Evolutionary conservation across 2,329 filamentous ascomycete genomes (phyloP), one percentile per base, ranked within the genome.

Genomic region (Chaetomiaceae sp.): DNA sequence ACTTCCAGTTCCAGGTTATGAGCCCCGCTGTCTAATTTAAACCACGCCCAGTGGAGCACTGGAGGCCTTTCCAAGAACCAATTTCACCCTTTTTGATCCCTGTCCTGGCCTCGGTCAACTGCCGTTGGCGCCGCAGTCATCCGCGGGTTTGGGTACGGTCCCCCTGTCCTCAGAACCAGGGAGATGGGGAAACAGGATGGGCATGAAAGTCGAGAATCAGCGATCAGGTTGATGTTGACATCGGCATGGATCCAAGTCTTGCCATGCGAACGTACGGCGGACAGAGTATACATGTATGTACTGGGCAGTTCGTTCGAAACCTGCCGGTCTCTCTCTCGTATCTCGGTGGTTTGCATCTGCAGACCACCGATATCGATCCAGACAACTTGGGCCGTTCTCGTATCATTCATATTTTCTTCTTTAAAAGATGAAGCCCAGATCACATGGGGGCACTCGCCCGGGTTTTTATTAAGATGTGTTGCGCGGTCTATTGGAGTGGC

Each of bases 51-150:
- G 17, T n/a, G n/a, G n/a, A n/a, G n/a, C n/a, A n/a, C n/a, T n/a
- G n/a, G n/a, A n/a, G n/a, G n/a, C n/a, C 17, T 19, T 17, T 35
- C 27, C 37, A 35, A 31, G 37, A 41, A 41, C 35, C 25, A 23
- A 40, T 33, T 14, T 38, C 25, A 27, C n/a, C 25, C 23, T 5
- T 35, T 20, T 5, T 34, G 27, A 51, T 46, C 48, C 48, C 48
- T 51, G 48, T 4, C 42, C 20, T n/a, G 30, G 19, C n/a, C 21
- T 34, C 17, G 39, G 21, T 27, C 31, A 51, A 51, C 44, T 51
- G 49, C 49, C 49, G 49, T 27, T 33, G 13, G 13, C 10, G 33
- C 17, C 25, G 13, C 41, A 44, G 25, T 34, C 31, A 50, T 8
- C 48, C 34, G 25, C 31, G 23, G 5, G 14, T 33, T 33, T 34